These are phyloP conservation scores for Plantago elongata DNA, from an alignment of 257 asterid species.

Conservation along the genomic window DNA sequence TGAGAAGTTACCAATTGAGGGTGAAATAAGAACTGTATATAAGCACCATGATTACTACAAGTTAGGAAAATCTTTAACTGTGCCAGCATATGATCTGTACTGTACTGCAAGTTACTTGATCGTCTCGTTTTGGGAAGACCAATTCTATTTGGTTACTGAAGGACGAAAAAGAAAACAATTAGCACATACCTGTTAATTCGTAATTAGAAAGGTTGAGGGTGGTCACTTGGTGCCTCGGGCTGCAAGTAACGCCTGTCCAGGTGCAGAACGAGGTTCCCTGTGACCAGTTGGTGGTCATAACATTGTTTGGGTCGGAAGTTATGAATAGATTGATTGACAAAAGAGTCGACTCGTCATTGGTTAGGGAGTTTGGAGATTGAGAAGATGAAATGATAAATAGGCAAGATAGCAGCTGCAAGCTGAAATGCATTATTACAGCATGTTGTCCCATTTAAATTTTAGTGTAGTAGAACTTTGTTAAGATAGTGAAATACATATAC, in stretches of 20 bases:
- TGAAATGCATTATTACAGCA: too few relatives aligned
- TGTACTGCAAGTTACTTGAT: too few relatives aligned
- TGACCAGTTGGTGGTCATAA: slow-evolving; percentile 16
- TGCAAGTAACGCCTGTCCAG: slow-evolving; percentile 19
- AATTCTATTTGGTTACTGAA: neutral
- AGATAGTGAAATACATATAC: too few relatives aligned
- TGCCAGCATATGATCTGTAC: too few relatives aligned
- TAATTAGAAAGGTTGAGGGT: slow-evolving; percentile 3
- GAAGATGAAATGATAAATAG: neutral
- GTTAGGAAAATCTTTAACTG: neutral
- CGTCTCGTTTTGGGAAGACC: neutral
- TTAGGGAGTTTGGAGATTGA: neutral
- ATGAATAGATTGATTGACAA: slow-evolving; percentile 5
- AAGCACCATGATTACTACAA: too few relatives aligned
- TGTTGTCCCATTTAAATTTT: too few relatives aligned
- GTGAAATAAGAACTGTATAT: slow-evolving; percentile 20
- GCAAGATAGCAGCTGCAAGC: too few relatives aligned
- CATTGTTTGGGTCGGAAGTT: neutral
- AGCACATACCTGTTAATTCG: slow-evolving; percentile 1
- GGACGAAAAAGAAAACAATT: slow-evolving; percentile 3
- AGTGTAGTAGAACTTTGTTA: too few relatives aligned
- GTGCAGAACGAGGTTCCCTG: slow-evolving; percentile 9
- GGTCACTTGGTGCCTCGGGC: slow-evolving; percentile 1
- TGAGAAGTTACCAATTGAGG: slow-evolving; percentile 20
- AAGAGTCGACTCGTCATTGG: slow-evolving; percentile 16